Conservation (phyloP, 306 rosid genomes). For the Fragaria nilgerrensis region DNA sequence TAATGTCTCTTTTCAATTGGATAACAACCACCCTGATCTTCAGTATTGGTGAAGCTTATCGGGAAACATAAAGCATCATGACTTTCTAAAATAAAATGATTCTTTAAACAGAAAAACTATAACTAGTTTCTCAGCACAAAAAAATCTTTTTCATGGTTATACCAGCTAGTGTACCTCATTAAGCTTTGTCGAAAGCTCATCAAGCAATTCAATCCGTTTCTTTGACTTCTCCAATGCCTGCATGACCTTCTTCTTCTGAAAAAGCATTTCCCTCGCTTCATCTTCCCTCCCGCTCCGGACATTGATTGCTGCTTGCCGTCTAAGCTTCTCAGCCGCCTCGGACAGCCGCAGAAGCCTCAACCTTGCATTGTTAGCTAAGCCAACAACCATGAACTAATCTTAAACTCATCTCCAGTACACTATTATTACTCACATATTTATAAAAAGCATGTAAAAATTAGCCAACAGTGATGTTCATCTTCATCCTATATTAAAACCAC, state of each 20-base stretch:
- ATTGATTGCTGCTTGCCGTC: conserved; percentile 69
- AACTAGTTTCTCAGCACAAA: not conserved
- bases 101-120: not conserved
- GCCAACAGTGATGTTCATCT: not conserved
- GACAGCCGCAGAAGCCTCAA: conserved; percentile 77
- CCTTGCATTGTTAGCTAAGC: conserved; percentile 79
- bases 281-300: conserved; percentile 70
- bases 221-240: conserved; percentile 85
- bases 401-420: conserved; percentile 12
- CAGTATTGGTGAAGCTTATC: not conserved
- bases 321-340: conserved; percentile 92
- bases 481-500: not conserved
- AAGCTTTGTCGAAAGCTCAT: conserved; percentile 66
- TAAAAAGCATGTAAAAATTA: not conserved
- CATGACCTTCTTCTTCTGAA: conserved; percentile 88
- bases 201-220: conserved; percentile 75
- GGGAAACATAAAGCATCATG: not conserved
- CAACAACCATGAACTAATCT: conserved; percentile 25
- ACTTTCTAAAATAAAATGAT: not conserved
- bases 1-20: not conserved
- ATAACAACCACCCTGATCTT: not conserved
- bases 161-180: conserved; percentile 52
- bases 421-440: not conserved
- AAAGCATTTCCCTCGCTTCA: conserved; percentile 72
- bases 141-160: not conserved